Base-by-base conservation (phyloP, 78 protist genomes). In the Pigoraptor vietnamica region DNA sequence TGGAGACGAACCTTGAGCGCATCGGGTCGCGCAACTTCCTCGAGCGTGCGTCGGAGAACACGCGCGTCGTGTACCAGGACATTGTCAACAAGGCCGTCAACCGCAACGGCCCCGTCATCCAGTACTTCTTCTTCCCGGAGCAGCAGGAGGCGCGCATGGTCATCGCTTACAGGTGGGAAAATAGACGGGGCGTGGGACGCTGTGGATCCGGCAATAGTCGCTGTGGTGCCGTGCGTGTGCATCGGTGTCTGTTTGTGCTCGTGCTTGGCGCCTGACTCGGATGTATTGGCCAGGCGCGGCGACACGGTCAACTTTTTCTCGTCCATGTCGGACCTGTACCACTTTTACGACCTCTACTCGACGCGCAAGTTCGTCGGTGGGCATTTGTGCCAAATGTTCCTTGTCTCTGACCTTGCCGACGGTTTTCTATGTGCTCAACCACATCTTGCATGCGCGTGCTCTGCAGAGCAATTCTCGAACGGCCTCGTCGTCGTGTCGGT, bases 61-160 rank as follows among this genome's bases (percentile, higher is more conserved):
- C 91, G 34, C 1, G 6, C 39, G 86, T 25, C 55, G 38, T 90
- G 35, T 90, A 90, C 86, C 91, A 90, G 84, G 39, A 48, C 39
- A 67, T 90, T n/a, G 55, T 90, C 40, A 34, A 90, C 39, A 39
- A 67, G 86, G 91, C 91, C 24, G 91, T 90, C 40, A 34, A 19
- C 34, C 91, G 91, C 91, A 90, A 84, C 9, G 91, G 91, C n/a
- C 91, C 91, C 84, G 91, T 90, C 40, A 48, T 90, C n/a, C 36
- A 34, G 84, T 24, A 37, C 89, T 86, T 86, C 38, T 14, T 6
- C 84, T 79, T 79, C 84, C 84, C 36, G 6, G 91, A 81, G 39
- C 6, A 2, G 14, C 84, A 90, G 29, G 39, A 90, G 39, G 21
- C 24, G 35, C 86, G 91, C 37, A 37, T 90, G 40, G 88, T 81